These are phyloP conservation scores for Claviceps purpurea DNA, from an alignment of 2,329 filamentous ascomycete genomes.

Conservation along the genomic window DNA sequence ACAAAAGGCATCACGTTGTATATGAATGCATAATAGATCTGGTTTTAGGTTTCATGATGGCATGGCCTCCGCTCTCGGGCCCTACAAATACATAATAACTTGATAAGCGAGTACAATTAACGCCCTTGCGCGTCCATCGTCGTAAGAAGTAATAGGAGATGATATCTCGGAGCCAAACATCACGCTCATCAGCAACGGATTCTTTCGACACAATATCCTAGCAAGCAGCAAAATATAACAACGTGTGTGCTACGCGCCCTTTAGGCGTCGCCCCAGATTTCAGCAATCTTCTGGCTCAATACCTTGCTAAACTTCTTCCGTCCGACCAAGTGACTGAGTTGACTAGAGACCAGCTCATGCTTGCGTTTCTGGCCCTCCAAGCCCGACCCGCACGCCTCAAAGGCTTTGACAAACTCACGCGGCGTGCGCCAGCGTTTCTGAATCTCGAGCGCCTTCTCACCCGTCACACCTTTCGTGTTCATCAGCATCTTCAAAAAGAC, in stretches of 20 bases:
- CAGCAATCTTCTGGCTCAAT: constrained; percentile 56
- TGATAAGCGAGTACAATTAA: not conserved
- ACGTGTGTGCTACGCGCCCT: not conserved
- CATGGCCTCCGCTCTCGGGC: too few relatives aligned
- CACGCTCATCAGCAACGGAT: too few relatives aligned
- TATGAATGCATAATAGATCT: too few relatives aligned
- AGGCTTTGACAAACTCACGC: constrained; percentile 56
- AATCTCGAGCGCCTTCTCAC: constrained; percentile 67
- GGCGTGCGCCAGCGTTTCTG: constrained; percentile 69
- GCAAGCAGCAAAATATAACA: too few relatives aligned
- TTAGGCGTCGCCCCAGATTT: constrained; percentile 51
- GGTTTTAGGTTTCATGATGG: too few relatives aligned
- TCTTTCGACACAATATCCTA: too few relatives aligned
- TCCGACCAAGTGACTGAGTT: constrained; percentile 46
- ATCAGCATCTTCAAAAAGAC: constrained; percentile 77
- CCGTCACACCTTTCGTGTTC: constrained; percentile 62
- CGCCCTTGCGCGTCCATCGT: too few relatives aligned
- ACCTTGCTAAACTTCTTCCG: constrained; percentile 54
- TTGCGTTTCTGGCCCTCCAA: constrained; percentile 41
- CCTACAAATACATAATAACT: not conserved
- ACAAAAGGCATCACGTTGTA: too few relatives aligned
- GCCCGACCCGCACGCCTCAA: constrained; percentile 37
- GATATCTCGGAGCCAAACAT: too few relatives aligned
- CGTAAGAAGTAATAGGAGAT: too few relatives aligned
- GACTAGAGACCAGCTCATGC: constrained; percentile 43